Percentiles rank a stretch among this genome's conserved stretches.
Conservation (phyloP, 2,329 filamentous ascomycete species). For the Colletotrichum eleusines region DNA sequence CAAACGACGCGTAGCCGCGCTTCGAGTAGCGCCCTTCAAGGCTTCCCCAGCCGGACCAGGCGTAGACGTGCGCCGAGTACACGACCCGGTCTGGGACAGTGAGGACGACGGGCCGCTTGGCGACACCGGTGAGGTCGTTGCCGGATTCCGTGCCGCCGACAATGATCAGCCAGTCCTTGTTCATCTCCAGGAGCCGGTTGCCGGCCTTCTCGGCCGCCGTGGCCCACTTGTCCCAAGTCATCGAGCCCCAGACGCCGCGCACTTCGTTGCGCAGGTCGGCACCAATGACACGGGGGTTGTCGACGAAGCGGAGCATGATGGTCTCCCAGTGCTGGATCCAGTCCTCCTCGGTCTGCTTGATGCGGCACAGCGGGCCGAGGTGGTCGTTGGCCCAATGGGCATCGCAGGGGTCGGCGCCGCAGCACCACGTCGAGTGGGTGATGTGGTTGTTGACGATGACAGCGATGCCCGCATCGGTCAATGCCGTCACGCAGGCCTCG, state of each 20-base stretch:
- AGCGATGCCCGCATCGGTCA: conserved; percentile 72
- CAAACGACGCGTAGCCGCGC: conserved; percentile 72
- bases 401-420: conserved; percentile 76
- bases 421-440: conserved; percentile 76
- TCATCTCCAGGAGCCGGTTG: conserved; percentile 70
- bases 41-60: conserved; percentile 78
- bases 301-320: conserved; percentile 69
- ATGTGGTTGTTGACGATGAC: conserved; percentile 80
- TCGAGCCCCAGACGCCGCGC: conserved; percentile 75
- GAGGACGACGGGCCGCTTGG: conserved; percentile 67
- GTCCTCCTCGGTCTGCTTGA: conserved; percentile 72
- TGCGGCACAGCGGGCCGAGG: conserved; percentile 68
- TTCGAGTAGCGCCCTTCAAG: conserved; percentile 69
- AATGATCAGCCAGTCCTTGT: conserved; percentile 74
- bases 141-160: conserved; percentile 76
- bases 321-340: conserved; percentile 77
- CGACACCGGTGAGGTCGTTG: conserved; percentile 72
- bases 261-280: conserved; percentile 78
- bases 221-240: conserved; percentile 75
- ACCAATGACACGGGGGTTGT: conserved; percentile 73
- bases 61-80: conserved; percentile 77
- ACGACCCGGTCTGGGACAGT: conserved; percentile 68
- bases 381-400: conserved; percentile 75
- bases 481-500: conserved; percentile 66
- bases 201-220: conserved; percentile 72